phyloP scores from a whole-genome alignment of 768 basidiomycete species.

The Macrolepiota albuminosa region DNA sequence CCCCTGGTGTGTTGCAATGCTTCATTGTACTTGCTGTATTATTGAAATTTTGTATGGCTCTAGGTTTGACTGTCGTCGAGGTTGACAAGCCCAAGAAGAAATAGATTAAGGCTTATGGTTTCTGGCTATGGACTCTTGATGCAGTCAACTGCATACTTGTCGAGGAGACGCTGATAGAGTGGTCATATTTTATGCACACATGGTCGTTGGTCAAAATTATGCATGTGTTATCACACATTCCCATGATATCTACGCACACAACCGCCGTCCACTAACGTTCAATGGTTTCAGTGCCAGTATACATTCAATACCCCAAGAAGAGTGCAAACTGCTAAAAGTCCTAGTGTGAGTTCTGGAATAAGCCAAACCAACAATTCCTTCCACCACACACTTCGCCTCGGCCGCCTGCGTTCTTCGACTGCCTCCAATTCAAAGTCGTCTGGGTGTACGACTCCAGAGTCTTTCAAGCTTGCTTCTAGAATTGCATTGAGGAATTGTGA shows the following conservation, averaged over 20 bases:
- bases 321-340: constrained; percentile 16
- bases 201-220: constrained; percentile 26
- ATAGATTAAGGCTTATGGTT: constrained; percentile 42
- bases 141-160: constrained; percentile 16
- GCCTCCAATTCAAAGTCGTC: constrained; percentile 30
- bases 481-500: constrained; percentile 43
- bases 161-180: constrained; percentile 10
- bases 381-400: constrained; percentile 14
- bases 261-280: not conserved
- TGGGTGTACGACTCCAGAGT: not conserved
- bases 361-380: constrained; percentile 15
- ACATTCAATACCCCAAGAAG: constrained; percentile 17
- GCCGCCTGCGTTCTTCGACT: constrained; percentile 9
- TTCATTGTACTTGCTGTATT: not conserved
- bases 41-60: not conserved
- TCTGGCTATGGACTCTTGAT: constrained; percentile 29
- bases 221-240: constrained; percentile 24
- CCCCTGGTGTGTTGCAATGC: constrained; percentile 74
- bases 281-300: constrained; percentile 3
- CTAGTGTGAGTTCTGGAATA: constrained; percentile 18
- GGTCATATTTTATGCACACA: constrained; percentile 17
- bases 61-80: constrained; percentile 90
- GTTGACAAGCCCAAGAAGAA: constrained; percentile 86
- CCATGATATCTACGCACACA: constrained; percentile 17
- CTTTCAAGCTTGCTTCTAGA: constrained; percentile 11